Evolutionary conservation across 768 basidiomycete genomes (phyloP).

Genomic region (Lanmaoa rubissima): DNA sequence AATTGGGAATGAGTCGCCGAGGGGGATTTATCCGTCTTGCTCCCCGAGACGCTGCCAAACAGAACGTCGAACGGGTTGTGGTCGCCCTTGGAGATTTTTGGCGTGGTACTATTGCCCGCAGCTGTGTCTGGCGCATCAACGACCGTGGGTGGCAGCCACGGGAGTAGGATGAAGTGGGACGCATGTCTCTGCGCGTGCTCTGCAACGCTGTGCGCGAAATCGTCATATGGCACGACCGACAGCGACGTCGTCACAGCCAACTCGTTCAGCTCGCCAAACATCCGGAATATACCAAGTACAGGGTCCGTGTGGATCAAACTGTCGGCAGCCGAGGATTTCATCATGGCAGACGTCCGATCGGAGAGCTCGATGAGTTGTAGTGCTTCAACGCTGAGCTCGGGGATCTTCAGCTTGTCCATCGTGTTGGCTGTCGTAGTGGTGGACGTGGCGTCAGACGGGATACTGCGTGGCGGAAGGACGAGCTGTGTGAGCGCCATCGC

Average conservation of each 20-base stretch:
- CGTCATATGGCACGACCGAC: conserved; percentile 74
- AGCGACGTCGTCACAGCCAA: conserved; percentile 63
- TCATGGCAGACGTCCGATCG: conserved; percentile 62
- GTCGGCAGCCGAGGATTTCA: conserved; percentile 64
- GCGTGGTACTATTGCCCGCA: not conserved
- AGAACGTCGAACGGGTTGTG: conserved; percentile 72
- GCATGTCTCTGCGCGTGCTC: conserved; percentile 59
- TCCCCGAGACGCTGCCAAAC: conserved; percentile 38
- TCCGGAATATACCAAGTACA: conserved; percentile 68
- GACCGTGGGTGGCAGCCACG: conserved; percentile 61
- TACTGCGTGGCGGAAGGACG: conserved; percentile 45
- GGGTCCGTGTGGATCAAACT: conserved; percentile 74
- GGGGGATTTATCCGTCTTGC: conserved; percentile 39
- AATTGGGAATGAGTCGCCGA: conserved; percentile 76
- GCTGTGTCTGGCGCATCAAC: no score
- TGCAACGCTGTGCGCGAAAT: conserved; percentile 64
- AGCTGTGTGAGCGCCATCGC: conserved; percentile 91
- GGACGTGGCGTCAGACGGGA: conserved; percentile 7
- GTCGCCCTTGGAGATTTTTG: conserved; percentile 16
- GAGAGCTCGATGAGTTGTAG: conserved; percentile 84
- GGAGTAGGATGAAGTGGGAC: conserved; percentile 77
- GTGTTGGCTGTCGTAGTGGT: conserved; percentile 3
- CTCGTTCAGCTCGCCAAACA: conserved; percentile 72
- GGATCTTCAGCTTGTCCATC: conserved; percentile 11
- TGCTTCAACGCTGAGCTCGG: conserved; percentile 57